A percentile compares a stretch with the other conserved stretches of the same genome.
phyloP scores from a whole-genome alignment of 2,329 filamentous ascomycete genomes.

The Cercospora sesami region DNA sequence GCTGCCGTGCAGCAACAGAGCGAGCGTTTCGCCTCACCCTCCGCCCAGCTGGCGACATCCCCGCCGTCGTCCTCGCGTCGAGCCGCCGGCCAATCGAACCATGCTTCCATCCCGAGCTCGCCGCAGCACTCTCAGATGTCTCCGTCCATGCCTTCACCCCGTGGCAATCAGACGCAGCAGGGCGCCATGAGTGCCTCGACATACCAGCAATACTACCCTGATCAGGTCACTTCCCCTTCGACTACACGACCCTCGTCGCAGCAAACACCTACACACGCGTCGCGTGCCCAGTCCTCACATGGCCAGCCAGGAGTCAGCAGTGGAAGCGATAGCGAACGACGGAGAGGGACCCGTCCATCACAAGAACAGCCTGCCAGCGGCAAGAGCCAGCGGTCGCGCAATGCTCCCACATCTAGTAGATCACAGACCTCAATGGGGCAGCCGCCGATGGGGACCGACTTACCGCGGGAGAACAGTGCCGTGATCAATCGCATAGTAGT shows the following conservation, averaged over 20 bases:
- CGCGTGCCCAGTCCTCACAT: conserved; percentile 35
- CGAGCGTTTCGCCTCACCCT: conserved; percentile 20
- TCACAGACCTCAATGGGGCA: conserved; percentile 54
- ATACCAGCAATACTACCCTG: conserved; percentile 65
- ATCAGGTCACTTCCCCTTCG: conserved; percentile 27
- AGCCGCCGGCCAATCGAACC: conserved; percentile 26
- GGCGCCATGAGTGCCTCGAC: conserved; percentile 68
- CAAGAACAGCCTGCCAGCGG: conserved; percentile 48
- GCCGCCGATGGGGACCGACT: conserved; percentile 53
- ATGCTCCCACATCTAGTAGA: conserved; percentile 45
- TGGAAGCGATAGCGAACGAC: conserved; percentile 44
- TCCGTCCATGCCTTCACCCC: conserved; percentile 47
- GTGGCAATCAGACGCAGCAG: conserved; percentile 46
- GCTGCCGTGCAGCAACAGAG: conserved; percentile 26
- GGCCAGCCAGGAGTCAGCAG: conserved; percentile 45
- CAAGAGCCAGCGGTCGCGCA: conserved; percentile 42
- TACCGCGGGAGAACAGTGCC: conserved; percentile 74
- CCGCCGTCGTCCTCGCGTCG: conserved; percentile 24
- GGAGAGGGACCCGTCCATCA: conserved; percentile 43
- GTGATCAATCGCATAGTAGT: conserved; percentile 75
- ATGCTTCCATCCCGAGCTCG: conserved; percentile 46
- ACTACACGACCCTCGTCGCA: conserved; percentile 32
- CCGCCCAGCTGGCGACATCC: conserved; percentile 21
- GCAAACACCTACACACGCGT: conserved; percentile 27
- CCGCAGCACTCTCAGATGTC: conserved; percentile 42